These are phyloP conservation scores for Rosa multiflora DNA, from an alignment of 306 rosid genomes.

Conservation along the genomic window DNA sequence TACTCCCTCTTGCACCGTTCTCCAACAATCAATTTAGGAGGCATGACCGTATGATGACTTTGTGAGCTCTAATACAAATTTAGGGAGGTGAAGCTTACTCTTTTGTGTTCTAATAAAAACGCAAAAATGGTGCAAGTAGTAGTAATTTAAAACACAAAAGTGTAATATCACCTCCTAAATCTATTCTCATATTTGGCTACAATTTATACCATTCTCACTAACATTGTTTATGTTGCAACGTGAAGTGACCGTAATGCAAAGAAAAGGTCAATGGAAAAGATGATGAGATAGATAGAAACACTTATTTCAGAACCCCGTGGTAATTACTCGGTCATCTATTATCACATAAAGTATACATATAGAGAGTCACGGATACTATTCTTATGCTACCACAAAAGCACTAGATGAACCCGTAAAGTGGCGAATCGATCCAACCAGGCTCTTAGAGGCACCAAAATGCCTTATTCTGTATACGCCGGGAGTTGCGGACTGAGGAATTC, in stretches of 20 bases:
- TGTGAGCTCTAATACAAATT: too few species aligned
- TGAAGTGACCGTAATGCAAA: neutral
- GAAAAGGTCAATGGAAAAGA: neutral
- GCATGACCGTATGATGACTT: too few species aligned
- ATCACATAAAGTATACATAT: neutral
- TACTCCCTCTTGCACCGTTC: too few species aligned
- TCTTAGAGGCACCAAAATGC: constrained; percentile 88
- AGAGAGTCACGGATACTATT: neutral
- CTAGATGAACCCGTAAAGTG: constrained; percentile 87
- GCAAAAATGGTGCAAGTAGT: too few species aligned
- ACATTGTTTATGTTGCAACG: neutral
- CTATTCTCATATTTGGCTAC: too few species aligned
- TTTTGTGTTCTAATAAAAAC: too few species aligned
- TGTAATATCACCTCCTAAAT: too few species aligned
- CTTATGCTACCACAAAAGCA: constrained; percentile 67
- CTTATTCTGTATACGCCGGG: constrained; percentile 72
- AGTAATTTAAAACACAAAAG: too few species aligned
- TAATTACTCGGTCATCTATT: neutral
- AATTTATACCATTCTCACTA: neutral
- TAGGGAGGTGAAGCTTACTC: too few species aligned
- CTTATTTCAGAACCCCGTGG: neutral
- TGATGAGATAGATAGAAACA: neutral
- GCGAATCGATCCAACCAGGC: constrained; percentile 53
- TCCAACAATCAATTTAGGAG: too few species aligned
- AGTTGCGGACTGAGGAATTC: constrained; percentile 53